phyloP scores from a whole-genome alignment of 2,329 filamentous ascomycete species.

The Exophiala dermatitidis region DNA sequence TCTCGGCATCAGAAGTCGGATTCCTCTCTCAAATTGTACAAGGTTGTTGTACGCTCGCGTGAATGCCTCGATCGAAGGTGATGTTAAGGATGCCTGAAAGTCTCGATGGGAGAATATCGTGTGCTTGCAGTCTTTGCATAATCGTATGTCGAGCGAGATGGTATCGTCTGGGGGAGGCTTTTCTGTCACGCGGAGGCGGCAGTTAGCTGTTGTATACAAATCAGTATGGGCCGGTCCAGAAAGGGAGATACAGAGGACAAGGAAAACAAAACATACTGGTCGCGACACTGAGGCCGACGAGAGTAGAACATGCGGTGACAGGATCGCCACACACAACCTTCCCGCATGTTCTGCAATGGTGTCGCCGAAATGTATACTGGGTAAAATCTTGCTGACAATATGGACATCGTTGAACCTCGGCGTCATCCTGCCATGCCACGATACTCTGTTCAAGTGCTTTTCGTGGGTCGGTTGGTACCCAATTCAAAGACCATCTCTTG shows the following conservation, averaged over 20 bases:
- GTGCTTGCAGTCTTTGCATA: slow-evolving; percentile 81
- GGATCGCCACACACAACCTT: slow-evolving; percentile 86
- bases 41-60: slow-evolving; percentile 70
- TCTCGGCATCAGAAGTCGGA: slow-evolving; percentile 68
- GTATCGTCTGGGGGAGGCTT: slow-evolving; percentile 33
- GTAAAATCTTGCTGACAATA: slow-evolving; percentile 96
- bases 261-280: slow-evolving; percentile 43
- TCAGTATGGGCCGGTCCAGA: slow-evolving; percentile 19
- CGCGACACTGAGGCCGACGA: slow-evolving; percentile 73
- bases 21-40: slow-evolving; percentile 79
- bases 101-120: slow-evolving; percentile 68
- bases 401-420: slow-evolving; percentile 69
- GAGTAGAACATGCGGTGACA: slow-evolving; percentile 73
- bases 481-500: slow-evolving; percentile 48
- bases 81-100: slow-evolving; percentile 62
- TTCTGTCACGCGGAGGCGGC: slow-evolving; percentile 20
- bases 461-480: slow-evolving; percentile 61
- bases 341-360: slow-evolving; percentile 92
- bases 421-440: slow-evolving; percentile 92
- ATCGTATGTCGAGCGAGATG: slow-evolving; percentile 71
- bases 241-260: background rate
- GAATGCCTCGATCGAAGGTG: slow-evolving; percentile 53
- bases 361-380: slow-evolving; percentile 82
- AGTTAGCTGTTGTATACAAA: slow-evolving; percentile 20
- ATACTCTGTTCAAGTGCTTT: slow-evolving; percentile 84